Percentiles rank a stretch among this genome's conserved stretches.
These are phyloP conservation scores for Ceratocystis cubensis DNA, from an alignment of 2,329 filamentous ascomycete genomes.

Conservation along the genomic window DNA sequence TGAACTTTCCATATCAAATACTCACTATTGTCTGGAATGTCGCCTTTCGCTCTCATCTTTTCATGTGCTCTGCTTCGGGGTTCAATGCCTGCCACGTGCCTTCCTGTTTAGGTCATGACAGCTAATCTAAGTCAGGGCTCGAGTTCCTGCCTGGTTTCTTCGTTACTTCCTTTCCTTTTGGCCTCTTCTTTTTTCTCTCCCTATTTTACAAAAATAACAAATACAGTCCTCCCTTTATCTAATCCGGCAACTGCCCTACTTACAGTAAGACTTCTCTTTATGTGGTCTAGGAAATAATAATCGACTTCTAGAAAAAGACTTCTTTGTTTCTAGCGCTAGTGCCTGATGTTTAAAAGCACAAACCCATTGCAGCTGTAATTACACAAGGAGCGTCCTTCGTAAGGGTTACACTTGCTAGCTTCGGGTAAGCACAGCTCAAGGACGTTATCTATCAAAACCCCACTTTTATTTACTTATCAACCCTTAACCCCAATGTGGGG, in stretches of 20 bases:
- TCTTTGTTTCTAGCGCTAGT: too few species aligned
- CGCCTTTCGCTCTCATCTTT: not conserved
- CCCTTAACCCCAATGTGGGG: not conserved
- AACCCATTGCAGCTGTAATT: too few species aligned
- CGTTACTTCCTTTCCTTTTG: not conserved
- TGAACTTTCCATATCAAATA: not conserved
- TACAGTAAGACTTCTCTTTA: too few species aligned
- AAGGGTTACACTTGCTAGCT: not conserved
- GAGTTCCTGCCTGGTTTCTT: not conserved
- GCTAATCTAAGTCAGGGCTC: not conserved
- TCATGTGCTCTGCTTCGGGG: not conserved
- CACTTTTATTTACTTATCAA: not conserved
- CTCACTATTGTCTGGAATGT: not conserved
- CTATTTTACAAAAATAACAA: too few species aligned
- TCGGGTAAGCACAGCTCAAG: not conserved
- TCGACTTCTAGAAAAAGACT: not conserved
- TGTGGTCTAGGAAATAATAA: not conserved
- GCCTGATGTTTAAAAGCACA: too few species aligned
- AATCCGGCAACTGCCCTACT: too few species aligned
- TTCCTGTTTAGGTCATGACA: not conserved
- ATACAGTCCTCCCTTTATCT: too few species aligned
- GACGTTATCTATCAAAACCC: not conserved
- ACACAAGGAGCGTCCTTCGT: not conserved
- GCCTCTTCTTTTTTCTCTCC: not conserved
- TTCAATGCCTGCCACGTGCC: constrained; percentile 2